Base-by-base conservation (phyloP, 2,329 filamentous ascomycete genomes). In the Cytospora mali region DNA sequence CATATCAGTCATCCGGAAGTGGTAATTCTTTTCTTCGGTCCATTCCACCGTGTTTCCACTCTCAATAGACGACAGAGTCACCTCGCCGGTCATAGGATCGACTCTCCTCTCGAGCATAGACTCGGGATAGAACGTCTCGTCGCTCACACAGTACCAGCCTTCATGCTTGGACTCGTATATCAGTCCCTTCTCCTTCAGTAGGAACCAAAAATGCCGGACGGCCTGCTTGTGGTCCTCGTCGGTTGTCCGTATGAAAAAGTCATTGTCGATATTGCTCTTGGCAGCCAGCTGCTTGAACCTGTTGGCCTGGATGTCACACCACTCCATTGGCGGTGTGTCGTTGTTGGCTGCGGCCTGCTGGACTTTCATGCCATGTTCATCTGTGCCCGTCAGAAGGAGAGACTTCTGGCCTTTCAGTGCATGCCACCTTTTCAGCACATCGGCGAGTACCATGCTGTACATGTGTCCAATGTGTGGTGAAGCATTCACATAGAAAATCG, bases 401-500 rank as follows among this genome's bases (percentile, higher is more conserved):
- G 93, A 89, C 54, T 82, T 78, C 31, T 86, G 75, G 42, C 91
- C 91, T 64, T 89, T 86, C 57, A 99, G 82, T 33, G 86, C 79
- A 73, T 96, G 87, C 92, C 93, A 99, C 77, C 95, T 85, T 77
- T 98, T 99, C 69, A 97, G 79, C 58, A 97, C 88, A 76, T 99
- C 95, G 67, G 92, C 84, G 51, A 99, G 84, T 70, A 98, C 83
- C 87, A 98, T 93, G 49, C 90, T 92, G 75, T 97, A 98, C 64
- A 99, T 82, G 76, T 99, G 95, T 51, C 95, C 95, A 66, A 98
- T 87, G 79, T 99, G 95, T 56, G 95, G 95, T 52, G 92, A 93
- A 61, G 93, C 92, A 84, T 99, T 99, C 79, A 99, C 95, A 76
- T 99, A 99, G 80, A 98, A 99, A 63, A 99, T 99, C 2, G 95